These are phyloP conservation scores for Rhizopogon rudus DNA, from an alignment of 768 basidiomycete species.

Conservation along the genomic window DNA sequence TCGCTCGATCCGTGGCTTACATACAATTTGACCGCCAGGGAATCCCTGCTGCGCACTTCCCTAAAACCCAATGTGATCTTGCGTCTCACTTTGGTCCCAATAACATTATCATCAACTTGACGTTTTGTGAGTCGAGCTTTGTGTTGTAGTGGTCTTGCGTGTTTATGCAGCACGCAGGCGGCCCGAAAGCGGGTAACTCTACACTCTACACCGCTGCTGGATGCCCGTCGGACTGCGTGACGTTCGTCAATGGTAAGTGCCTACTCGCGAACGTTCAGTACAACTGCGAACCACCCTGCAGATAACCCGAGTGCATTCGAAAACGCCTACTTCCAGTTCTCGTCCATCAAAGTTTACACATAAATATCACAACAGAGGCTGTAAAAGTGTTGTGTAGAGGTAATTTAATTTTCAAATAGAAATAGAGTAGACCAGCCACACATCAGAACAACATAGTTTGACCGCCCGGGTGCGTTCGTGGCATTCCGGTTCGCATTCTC, in stretches of 20 bases:
- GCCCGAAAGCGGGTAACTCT: slow-evolving; percentile 50
- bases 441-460: too few species aligned
- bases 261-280: neutral
- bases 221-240: slow-evolving; percentile 46
- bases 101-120: slow-evolving; percentile 40
- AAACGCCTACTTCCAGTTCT: slow-evolving; percentile 70
- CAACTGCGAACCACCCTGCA: slow-evolving; percentile 15
- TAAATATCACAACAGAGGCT: slow-evolving; percentile 10
- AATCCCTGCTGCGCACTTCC: slow-evolving; percentile 27
- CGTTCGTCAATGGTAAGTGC: slow-evolving; percentile 32
- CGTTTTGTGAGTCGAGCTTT: slow-evolving; percentile 47
- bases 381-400: neutral
- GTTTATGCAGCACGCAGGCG: slow-evolving; percentile 34
- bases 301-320: slow-evolving; percentile 64
- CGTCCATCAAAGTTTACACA: slow-evolving; percentile 49
- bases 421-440: too few species aligned
- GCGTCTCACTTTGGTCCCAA: slow-evolving; percentile 27
- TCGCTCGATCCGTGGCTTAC: neutral
- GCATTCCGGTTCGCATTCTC: too few species aligned
- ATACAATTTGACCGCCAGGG: slow-evolving; percentile 17
- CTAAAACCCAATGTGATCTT: slow-evolving; percentile 32
- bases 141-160: neutral
- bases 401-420: too few species aligned
- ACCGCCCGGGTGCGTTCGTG: too few species aligned
- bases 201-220: slow-evolving; percentile 39